These are phyloP conservation scores for Phytophthora multivora DNA, from an alignment of 352 stramenopile species.

Conservation along the genomic window DNA sequence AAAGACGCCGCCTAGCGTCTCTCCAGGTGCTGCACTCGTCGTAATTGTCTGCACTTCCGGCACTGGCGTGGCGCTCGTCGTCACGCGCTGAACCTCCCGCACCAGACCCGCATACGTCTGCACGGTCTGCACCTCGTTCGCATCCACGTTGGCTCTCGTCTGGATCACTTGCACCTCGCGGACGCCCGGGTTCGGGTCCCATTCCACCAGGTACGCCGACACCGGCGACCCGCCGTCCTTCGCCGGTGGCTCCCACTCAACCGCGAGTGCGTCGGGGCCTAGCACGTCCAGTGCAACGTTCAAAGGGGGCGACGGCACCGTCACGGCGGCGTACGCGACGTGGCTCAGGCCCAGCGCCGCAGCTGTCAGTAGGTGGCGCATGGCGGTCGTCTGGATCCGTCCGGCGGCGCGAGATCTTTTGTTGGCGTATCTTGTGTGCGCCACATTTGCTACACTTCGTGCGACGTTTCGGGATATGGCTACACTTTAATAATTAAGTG, in stretches of 20 bases:
- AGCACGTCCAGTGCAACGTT: slow-evolving; percentile 72
- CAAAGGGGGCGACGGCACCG: slow-evolving; percentile 52
- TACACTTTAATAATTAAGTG: slow-evolving; percentile 1
- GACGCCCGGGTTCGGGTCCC: slow-evolving; percentile 90
- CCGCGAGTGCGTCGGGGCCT: slow-evolving; percentile 69
- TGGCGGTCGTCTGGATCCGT: neutral
- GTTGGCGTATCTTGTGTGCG: neutral
- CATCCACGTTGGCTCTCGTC: slow-evolving; percentile 79
- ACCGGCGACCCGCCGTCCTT: slow-evolving; percentile 79
- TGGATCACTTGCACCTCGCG: slow-evolving; percentile 90
- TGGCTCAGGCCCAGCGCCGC: slow-evolving; percentile 5
- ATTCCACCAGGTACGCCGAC: slow-evolving; percentile 88
- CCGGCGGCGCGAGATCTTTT: slow-evolving; percentile 8
- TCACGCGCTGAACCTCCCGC: slow-evolving; percentile 90
- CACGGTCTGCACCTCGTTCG: slow-evolving; percentile 95
- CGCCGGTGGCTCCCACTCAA: slow-evolving; percentile 76
- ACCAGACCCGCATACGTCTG: slow-evolving; percentile 84
- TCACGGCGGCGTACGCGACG: slow-evolving; percentile 11
- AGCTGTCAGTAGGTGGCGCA: slow-evolving; percentile 10
- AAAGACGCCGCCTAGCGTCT: slow-evolving; percentile 89
- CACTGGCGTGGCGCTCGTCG: slow-evolving; percentile 63
- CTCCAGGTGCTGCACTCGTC: slow-evolving; percentile 79
- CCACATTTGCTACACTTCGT: neutral
- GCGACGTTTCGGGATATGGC: slow-evolving; percentile 14
- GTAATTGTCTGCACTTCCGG: slow-evolving; percentile 88